Evolutionary conservation across 257 asterid genomes (phyloP).

Genomic region (Buddleja alternifolia): DNA sequence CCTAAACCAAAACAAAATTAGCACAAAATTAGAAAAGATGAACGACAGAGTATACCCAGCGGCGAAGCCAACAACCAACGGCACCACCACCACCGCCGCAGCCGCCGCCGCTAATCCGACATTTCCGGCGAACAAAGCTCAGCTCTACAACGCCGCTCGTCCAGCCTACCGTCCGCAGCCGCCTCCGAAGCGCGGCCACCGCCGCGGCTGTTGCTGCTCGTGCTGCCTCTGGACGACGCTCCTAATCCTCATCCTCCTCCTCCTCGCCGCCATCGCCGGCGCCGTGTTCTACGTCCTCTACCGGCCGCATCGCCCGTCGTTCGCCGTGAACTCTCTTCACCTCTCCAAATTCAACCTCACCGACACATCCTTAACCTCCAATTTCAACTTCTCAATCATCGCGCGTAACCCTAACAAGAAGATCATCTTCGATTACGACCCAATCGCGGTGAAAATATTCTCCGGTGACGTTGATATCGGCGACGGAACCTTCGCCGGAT

Average conservation of each 20-base stretch:
- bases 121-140: slow-evolving; percentile 74
- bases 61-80: slow-evolving; percentile 52
- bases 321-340: slow-evolving; percentile 66
- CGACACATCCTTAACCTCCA: slow-evolving; percentile 50
- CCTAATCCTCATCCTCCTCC: slow-evolving; percentile 43
- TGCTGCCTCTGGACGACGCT: slow-evolving; percentile 79
- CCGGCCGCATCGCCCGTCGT: slow-evolving; percentile 87
- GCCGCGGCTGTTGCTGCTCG: slow-evolving; percentile 66
- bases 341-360: slow-evolving; percentile 84
- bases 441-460: slow-evolving; percentile 43
- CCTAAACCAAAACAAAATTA: background rate
- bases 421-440: slow-evolving; percentile 62
- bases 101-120: slow-evolving; percentile 52
- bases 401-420: slow-evolving; percentile 79
- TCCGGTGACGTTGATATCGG: slow-evolving; percentile 61
- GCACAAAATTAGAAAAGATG: slow-evolving; percentile 46
- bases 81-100: slow-evolving; percentile 37
- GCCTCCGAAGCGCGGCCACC: slow-evolving; percentile 54
- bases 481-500: slow-evolving; percentile 62
- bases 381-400: slow-evolving; percentile 68
- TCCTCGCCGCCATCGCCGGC: slow-evolving; percentile 72
- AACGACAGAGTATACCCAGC: slow-evolving; percentile 69
- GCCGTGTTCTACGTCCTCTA: slow-evolving; percentile 65
- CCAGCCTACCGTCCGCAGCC: slow-evolving; percentile 86
- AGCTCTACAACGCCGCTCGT: slow-evolving; percentile 63